Conservation (phyloP, 176 grass and related monocot genomes). For the Aegilops umbellulata region DNA sequence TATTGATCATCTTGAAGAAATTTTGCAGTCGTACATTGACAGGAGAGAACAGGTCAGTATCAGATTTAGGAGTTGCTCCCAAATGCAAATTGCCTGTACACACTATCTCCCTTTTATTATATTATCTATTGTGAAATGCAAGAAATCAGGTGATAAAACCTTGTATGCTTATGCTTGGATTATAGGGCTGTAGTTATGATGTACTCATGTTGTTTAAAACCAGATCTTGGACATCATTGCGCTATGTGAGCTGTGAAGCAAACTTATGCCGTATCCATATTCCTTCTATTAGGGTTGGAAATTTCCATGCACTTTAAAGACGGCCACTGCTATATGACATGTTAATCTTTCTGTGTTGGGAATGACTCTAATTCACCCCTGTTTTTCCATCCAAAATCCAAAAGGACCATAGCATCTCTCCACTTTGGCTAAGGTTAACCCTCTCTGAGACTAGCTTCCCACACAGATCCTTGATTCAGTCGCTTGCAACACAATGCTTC, state of each 20-base stretch:
- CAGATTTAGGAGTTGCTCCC: slow-evolving; percentile 1
- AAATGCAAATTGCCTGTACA: background rate
- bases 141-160: background rate
- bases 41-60: slow-evolving; percentile 92
- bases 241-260: background rate
- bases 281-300: background rate
- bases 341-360: background rate
- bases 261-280: background rate
- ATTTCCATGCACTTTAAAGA: background rate
- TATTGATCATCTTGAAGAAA: slow-evolving; percentile 91
- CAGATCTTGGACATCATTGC: background rate
- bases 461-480: background rate
- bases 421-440: background rate
- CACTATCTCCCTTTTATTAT: background rate
- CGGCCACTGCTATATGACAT: background rate
- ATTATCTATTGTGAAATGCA: background rate
- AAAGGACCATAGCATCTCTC: background rate
- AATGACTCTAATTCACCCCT: background rate
- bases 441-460: background rate
- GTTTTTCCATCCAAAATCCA: background rate
- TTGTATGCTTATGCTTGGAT: background rate
- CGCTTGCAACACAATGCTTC: background rate
- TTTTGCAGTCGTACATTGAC: slow-evolving; percentile 90
- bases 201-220: background rate
- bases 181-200: background rate